A percentile compares a stretch with the other conserved stretches of the same genome.
phyloP scores from a whole-genome alignment of 2,329 filamentous ascomycete genomes.

The Colletotrichum tropicale region DNA sequence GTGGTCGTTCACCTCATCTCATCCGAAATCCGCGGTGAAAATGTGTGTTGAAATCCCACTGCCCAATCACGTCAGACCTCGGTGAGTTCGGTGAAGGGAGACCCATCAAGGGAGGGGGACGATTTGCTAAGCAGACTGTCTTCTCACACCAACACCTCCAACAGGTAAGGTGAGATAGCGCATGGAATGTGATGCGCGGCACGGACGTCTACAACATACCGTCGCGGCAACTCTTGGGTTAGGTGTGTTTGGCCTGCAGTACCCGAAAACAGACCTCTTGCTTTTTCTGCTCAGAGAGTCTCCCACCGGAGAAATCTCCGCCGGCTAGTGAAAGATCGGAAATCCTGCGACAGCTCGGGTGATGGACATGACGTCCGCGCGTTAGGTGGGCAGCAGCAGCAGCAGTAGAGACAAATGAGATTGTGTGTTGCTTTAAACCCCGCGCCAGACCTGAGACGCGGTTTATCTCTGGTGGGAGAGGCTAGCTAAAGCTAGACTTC shows the following conservation, averaged over 20 bases:
- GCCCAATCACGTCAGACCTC: conserved; percentile 17
- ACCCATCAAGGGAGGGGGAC: background rate
- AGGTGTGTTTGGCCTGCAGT: background rate
- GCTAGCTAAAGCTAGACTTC: background rate
- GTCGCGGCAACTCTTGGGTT: background rate
- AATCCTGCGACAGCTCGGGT: background rate
- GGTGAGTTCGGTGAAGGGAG: background rate
- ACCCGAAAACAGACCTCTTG: background rate
- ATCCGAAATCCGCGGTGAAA: background rate
- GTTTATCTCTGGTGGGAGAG: background rate
- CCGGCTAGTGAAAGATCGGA: background rate
- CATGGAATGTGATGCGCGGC: background rate
- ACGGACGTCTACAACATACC: background rate
- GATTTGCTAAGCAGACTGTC: background rate
- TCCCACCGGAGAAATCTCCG: background rate
- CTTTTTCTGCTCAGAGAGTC: background rate
- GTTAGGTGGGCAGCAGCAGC: background rate
- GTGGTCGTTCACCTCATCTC: background rate
- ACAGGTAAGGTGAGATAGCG: background rate
- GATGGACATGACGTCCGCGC: background rate
- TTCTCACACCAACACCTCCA: background rate
- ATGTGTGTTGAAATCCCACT: conserved; percentile 13
- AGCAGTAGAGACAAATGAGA: background rate
- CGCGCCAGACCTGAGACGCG: background rate
- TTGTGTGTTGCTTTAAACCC: background rate